Evolutionary conservation across 2,329 filamentous ascomycete species (phyloP).

Genomic region (Gyromitra esculenta): DNA sequence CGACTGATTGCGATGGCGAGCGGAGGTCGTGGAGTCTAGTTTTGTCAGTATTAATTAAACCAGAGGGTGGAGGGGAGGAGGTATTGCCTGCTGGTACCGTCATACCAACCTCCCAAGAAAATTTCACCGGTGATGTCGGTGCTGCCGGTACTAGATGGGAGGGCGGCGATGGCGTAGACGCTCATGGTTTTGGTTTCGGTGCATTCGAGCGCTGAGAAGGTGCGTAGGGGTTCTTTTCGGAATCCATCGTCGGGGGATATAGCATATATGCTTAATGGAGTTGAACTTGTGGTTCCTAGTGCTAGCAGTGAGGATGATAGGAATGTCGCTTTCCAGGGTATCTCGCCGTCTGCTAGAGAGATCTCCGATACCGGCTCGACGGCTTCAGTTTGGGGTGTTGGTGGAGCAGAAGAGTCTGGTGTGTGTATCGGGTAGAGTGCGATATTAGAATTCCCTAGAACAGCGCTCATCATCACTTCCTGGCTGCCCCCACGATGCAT

Average conservation of each 20-base stretch:
- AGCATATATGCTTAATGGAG: constrained; percentile 65
- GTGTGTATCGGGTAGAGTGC: constrained; percentile 46
- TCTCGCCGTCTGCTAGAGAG: constrained; percentile 54
- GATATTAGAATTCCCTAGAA: constrained; percentile 29
- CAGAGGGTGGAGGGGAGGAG: not conserved
- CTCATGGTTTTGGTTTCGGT: constrained; percentile 48
- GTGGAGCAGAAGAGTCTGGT: constrained; percentile 45
- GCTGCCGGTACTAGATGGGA: constrained; percentile 54
- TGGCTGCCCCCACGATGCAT: constrained; percentile 47
- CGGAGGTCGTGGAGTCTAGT: constrained; percentile 69
- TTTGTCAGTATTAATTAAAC: not conserved
- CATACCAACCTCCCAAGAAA: constrained; percentile 70
- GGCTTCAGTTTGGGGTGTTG: not conserved
- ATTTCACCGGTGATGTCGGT: constrained; percentile 62
- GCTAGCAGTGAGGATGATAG: constrained; percentile 65
- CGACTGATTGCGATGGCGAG: constrained; percentile 63
- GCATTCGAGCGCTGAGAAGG: constrained; percentile 59
- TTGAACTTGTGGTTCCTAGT: constrained; percentile 63
- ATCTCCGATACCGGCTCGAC: constrained; percentile 45
- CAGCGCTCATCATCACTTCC: constrained; percentile 16
- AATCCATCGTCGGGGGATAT: constrained; percentile 63
- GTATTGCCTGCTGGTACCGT: constrained; percentile 64
- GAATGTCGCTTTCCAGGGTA: constrained; percentile 66
- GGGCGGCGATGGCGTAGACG: constrained; percentile 63
- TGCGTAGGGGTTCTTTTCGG: constrained; percentile 60